phyloP scores from a whole-genome alignment of 140 eudicot species.

The Oenanthe javanica region DNA sequence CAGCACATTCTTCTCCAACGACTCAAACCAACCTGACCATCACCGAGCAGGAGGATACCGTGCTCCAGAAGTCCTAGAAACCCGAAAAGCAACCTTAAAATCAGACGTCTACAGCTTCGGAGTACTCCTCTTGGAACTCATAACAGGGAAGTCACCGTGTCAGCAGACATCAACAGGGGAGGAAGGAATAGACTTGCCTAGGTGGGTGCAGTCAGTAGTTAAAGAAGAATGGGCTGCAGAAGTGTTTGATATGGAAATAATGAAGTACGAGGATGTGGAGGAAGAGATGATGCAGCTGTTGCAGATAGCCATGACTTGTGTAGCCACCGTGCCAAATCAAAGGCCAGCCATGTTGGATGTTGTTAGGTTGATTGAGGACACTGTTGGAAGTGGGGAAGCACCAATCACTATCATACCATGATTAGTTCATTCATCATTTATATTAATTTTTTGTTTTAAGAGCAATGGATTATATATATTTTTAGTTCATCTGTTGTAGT shows the following conservation, averaged over 20 bases:
- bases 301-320: constrained; percentile 89
- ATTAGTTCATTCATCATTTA: background rate
- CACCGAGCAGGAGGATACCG: constrained; percentile 72
- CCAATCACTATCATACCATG: background rate
- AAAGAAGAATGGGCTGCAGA: constrained; percentile 91
- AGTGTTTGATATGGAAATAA: constrained; percentile 76
- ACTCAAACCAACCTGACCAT: constrained; percentile 24
- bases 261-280: constrained; percentile 64
- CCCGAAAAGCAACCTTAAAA: constrained; percentile 58
- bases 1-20: constrained; percentile 54
- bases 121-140: constrained; percentile 54
- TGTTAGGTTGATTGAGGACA: constrained; percentile 76
- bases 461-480: background rate
- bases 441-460: background rate
- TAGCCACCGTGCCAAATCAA: constrained; percentile 64
- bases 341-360: constrained; percentile 80
- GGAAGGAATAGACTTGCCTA: constrained; percentile 79
- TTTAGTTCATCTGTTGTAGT: background rate
- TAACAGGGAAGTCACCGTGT: constrained; percentile 79
- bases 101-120: constrained; percentile 91
- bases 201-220: constrained; percentile 90
- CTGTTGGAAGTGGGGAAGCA: constrained; percentile 47
- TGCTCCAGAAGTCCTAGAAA: constrained; percentile 73
- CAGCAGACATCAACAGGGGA: constrained; percentile 82
- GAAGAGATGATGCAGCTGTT: constrained; percentile 91